A percentile compares a stretch with the other conserved stretches of the same genome.
These are phyloP conservation scores for Fragilariopsis cylindrus DNA, from an alignment of 108 stramenopile genomes.

Conservation along the genomic window DNA sequence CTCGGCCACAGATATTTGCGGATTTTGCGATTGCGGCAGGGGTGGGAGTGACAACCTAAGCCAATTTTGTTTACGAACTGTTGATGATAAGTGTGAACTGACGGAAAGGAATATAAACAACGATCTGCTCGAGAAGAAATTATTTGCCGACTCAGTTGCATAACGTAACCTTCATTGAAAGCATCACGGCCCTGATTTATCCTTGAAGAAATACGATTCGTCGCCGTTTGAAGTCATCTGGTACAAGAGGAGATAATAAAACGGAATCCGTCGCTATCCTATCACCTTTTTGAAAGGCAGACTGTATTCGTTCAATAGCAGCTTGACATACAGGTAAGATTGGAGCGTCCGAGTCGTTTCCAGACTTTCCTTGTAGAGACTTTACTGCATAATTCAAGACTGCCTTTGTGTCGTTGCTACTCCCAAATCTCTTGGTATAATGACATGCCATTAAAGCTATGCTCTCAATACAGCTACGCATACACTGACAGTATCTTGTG, in stretches of 20 bases:
- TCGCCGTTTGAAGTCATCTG: conserved; percentile 22
- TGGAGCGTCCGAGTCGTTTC: conserved; percentile 24
- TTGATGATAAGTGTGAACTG: conserved; percentile 14
- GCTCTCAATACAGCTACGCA: conserved; percentile 65
- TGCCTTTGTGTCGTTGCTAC: conserved; percentile 32
- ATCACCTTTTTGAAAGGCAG: conserved; percentile 22
- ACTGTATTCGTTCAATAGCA: conserved; percentile 46
- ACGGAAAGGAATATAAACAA: conserved; percentile 35
- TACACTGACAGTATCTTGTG: conserved; percentile 41
- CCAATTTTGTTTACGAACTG: conserved; percentile 40
- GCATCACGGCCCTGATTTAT: conserved; percentile 16
- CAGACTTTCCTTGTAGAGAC: conserved; percentile 40
- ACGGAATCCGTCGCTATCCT: not conserved
- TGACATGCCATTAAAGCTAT: conserved; percentile 49
- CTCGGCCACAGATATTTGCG: conserved; percentile 1
- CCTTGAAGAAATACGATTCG: conserved; percentile 22
- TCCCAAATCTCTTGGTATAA: conserved; percentile 41
- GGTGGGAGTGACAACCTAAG: conserved; percentile 41
- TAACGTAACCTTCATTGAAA: conserved; percentile 38
- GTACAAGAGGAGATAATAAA: conserved; percentile 29
- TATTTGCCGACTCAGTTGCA: conserved; percentile 46
- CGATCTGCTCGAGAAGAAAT: conserved; percentile 32
- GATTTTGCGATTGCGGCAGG: conserved; percentile 25
- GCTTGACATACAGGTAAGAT: conserved; percentile 37
- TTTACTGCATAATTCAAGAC: conserved; percentile 35